Evolutionary conservation across 176 grass and related monocot species (phyloP).

Genomic region (Lolium multiflorum): DNA sequence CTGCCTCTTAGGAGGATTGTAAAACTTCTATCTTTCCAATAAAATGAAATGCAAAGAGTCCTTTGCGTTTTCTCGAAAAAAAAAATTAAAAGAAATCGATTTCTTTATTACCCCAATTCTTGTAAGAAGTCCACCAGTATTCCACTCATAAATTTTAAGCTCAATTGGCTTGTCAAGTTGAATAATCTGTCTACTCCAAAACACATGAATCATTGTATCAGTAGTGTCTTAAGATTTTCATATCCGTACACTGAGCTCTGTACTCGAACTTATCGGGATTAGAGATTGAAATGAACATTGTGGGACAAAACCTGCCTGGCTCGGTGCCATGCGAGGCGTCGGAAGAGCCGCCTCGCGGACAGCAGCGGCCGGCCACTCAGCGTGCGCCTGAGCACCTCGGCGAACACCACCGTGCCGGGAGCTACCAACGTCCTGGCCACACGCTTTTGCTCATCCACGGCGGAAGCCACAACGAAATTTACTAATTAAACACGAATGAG

Average conservation of each 20-base stretch:
- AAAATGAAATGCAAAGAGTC: no score
- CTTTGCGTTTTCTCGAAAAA: no score
- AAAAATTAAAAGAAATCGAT: no score
- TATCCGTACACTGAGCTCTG: neutral
- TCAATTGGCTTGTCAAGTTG: no score
- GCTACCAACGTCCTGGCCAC: slow-evolving; percentile 59
- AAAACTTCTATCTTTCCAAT: no score
- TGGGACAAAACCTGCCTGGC: slow-evolving; percentile 73
- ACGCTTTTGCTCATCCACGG: slow-evolving; percentile 41
- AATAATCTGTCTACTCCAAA: no score
- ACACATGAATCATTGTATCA: slow-evolving; percentile 37
- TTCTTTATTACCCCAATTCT: no score
- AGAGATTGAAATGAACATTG: slow-evolving; percentile 22
- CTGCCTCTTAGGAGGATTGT: no score
- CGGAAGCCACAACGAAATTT: slow-evolving; percentile 51
- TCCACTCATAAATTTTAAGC: no score
- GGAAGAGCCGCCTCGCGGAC: no score
- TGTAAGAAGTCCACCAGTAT: no score
- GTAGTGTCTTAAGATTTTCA: neutral
- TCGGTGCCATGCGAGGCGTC: slow-evolving; percentile 78
- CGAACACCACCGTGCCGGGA: slow-evolving; percentile 75
- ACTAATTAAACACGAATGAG: no score
- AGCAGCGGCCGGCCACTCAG: slow-evolving; percentile 80
- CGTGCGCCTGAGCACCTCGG: slow-evolving; percentile 80
- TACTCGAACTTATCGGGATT: neutral